A percentile compares a stretch with the other conserved stretches of the same genome.
Conservation (phyloP, 352 stramenopile genomes). For the Phytophthora citrophthora region DNA sequence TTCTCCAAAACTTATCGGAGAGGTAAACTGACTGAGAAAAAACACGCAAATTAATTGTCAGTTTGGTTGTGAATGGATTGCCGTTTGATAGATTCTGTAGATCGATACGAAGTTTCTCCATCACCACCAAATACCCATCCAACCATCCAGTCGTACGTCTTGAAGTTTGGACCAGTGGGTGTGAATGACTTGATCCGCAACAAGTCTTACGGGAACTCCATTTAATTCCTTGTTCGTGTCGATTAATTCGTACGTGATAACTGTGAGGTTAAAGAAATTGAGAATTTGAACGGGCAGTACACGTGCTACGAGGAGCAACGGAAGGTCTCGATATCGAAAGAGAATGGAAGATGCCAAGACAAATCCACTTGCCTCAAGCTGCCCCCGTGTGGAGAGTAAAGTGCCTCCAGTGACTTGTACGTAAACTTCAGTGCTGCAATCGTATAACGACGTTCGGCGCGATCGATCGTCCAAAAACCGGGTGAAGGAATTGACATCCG, state of each 20-base stretch:
- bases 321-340: constrained; percentile 40
- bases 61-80: constrained; percentile 10
- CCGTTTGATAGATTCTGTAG: constrained; percentile 3
- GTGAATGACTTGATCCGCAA: constrained; percentile 39
- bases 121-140: constrained; percentile 16
- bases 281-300: constrained; percentile 27
- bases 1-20: too few relatives aligned
- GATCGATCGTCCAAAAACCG: constrained; percentile 46
- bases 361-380: constrained; percentile 40
- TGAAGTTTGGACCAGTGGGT: constrained; percentile 38
- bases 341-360: constrained; percentile 38
- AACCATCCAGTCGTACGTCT: constrained; percentile 8
- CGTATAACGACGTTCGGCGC: constrained; percentile 30
- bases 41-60: neutral
- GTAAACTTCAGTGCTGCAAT: constrained; percentile 40
- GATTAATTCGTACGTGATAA: constrained; percentile 37
- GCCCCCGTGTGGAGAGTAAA: constrained; percentile 37
- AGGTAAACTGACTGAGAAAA: too few relatives aligned
- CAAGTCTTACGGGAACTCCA: constrained; percentile 17
- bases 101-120: constrained; percentile 24
- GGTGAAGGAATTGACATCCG: constrained; percentile 41
- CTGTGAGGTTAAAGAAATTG: constrained; percentile 42
- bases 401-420: constrained; percentile 10
- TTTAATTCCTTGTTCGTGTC: constrained; percentile 21
- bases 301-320: constrained; percentile 31